Evolutionary conservation across 768 basidiomycete species (phyloP).

Genomic region (Auriculariales sp.): DNA sequence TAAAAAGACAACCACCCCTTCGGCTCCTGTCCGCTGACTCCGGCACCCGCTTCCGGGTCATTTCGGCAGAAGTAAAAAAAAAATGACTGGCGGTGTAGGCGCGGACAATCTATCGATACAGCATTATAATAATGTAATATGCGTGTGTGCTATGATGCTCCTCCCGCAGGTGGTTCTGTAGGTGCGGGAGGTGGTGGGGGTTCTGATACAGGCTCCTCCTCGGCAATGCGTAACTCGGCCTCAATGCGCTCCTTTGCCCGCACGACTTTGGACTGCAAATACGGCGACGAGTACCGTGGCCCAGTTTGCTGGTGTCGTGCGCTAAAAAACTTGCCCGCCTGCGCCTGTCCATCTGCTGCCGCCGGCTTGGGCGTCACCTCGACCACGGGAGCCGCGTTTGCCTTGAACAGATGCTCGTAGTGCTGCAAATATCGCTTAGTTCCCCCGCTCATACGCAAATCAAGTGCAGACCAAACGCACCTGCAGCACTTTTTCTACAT

Average conservation of each 20-base stretch:
- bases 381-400: constrained; percentile 50
- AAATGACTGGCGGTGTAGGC: neutral
- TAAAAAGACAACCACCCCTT: neutral
- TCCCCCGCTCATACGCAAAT: too few species aligned
- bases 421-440: constrained; percentile 33
- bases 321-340: constrained; percentile 13
- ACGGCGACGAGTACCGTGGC: constrained; percentile 58
- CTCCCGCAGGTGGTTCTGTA: neutral
- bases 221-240: constrained; percentile 75
- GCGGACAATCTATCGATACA: neutral
- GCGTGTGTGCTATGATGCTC: neutral
- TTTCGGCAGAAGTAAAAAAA: neutral
- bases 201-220: constrained; percentile 26
- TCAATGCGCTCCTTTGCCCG: constrained; percentile 90
- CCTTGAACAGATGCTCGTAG: constrained; percentile 87
- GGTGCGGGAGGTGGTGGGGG: constrained; percentile 5
- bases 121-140: neutral
- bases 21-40: neutral
- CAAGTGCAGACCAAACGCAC: constrained; percentile 38
- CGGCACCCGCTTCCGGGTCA: neutral
- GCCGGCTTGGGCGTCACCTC: constrained; percentile 18
- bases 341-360: constrained; percentile 24
- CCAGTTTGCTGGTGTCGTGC: constrained; percentile 29
- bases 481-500: constrained; percentile 55
- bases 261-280: constrained; percentile 93